These are phyloP conservation scores for Talaromyces nanjingensis DNA, from an alignment of 495 filamentous ascomycete genomes.

Conservation along the genomic window DNA sequence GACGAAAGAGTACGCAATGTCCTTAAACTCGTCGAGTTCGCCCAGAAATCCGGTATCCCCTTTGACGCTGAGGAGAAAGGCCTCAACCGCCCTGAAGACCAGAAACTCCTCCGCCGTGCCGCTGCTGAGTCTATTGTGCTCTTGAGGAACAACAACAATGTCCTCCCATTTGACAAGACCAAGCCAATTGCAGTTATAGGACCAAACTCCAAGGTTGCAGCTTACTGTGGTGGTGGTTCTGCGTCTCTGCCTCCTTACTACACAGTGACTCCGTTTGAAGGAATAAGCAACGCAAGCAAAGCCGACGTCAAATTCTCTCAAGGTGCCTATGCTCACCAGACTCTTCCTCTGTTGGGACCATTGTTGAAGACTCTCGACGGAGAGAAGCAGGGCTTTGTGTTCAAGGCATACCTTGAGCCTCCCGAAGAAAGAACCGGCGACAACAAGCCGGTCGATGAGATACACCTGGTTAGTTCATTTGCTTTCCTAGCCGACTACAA, in stretches of 20 bases:
- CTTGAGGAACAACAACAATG: slow-evolving; percentile 63
- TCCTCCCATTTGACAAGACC: slow-evolving; percentile 58
- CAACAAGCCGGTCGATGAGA: slow-evolving; percentile 38
- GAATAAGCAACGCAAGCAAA: slow-evolving; percentile 48
- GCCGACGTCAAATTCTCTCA: slow-evolving; percentile 36
- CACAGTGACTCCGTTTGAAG: slow-evolving; percentile 61
- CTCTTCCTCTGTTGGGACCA: slow-evolving; percentile 49
- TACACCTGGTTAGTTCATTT: slow-evolving; percentile 45
- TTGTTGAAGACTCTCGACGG: slow-evolving; percentile 42
- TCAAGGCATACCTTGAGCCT: slow-evolving; percentile 54
- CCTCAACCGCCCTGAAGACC: slow-evolving; percentile 58
- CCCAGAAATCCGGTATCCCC: slow-evolving; percentile 54
- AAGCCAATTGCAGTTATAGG: slow-evolving; percentile 69
- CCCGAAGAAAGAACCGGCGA: slow-evolving; percentile 36
- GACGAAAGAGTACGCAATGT: slow-evolving; percentile 59
- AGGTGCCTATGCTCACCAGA: slow-evolving; percentile 55
- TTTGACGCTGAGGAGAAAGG: slow-evolving; percentile 52
- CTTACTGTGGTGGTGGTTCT: slow-evolving; percentile 75
- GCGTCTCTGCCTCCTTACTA: slow-evolving; percentile 77
- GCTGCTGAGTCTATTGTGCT: slow-evolving; percentile 69
- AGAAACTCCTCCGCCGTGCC: slow-evolving; percentile 57
- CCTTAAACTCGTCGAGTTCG: slow-evolving; percentile 56
- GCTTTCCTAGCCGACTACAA: slow-evolving; percentile 58
- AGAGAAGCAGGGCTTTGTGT: slow-evolving; percentile 44
- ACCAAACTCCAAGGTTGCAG: slow-evolving; percentile 69